A percentile compares a stretch with the other conserved stretches of the same genome.
These are phyloP conservation scores for Raphanus sativus DNA, from an alignment of 345 rosid species.

Conservation along the genomic window DNA sequence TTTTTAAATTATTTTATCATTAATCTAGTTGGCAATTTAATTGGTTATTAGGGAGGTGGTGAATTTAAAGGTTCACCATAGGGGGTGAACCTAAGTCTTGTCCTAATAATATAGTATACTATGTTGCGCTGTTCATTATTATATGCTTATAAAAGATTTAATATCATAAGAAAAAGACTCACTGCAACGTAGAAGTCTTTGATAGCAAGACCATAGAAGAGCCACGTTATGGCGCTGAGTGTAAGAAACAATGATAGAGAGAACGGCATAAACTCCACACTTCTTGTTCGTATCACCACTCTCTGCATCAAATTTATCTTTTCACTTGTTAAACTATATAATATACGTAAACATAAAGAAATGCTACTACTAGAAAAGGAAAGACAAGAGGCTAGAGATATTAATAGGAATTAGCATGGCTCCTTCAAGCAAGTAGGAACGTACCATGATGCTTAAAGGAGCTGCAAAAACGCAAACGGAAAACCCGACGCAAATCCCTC, in stretches of 20 bases:
- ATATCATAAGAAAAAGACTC: slow-evolving; percentile 14
- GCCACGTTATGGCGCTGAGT: slow-evolving; percentile 60
- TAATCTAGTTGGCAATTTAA: no score
- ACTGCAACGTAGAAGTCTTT: slow-evolving; percentile 53
- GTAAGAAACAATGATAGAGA: slow-evolving; percentile 58
- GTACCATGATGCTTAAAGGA: no score
- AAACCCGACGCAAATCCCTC: no score
- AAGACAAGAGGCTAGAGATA: slow-evolving; percentile 12
- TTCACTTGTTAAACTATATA: slow-evolving; percentile 22
- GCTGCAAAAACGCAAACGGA: no score
- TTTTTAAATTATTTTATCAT: no score
- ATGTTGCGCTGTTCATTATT: slow-evolving; percentile 28
- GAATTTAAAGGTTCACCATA: no score
- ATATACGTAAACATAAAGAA: slow-evolving; percentile 14
- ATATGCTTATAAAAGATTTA: neutral
- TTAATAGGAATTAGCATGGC: neutral
- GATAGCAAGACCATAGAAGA: slow-evolving; percentile 53
- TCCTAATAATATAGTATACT: slow-evolving; percentile 20
- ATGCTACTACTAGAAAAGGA: neutral
- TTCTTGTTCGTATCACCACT: slow-evolving; percentile 49
- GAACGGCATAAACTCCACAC: slow-evolving; percentile 71
- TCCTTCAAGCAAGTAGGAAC: neutral
- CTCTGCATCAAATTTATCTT: slow-evolving; percentile 32
- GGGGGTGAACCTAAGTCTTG: no score
- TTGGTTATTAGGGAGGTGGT: no score